Percentiles rank a stretch among this genome's conserved stretches.
phyloP scores from a whole-genome alignment of 176 grass and related monocot genomes.

The Eragrostis curvula region DNA sequence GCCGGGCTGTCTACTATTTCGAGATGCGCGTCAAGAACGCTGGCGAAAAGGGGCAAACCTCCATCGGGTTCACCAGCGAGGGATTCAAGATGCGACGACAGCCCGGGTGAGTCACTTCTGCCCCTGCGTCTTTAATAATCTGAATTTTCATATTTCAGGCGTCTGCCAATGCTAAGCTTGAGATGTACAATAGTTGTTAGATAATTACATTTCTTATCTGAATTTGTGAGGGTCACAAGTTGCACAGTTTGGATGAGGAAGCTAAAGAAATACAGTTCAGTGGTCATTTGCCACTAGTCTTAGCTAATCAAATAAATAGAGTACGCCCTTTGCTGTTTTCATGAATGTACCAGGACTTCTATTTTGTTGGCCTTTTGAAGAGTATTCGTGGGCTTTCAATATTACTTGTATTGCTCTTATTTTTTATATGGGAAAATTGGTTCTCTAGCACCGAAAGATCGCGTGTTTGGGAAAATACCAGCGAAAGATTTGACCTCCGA shows the following conservation, averaged over 20 bases:
- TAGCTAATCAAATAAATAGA: not conserved
- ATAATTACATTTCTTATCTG: not conserved
- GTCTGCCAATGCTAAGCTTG: constrained; percentile 1
- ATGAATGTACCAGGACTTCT: not conserved
- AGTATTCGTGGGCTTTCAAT: not conserved
- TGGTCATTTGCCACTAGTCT: not conserved
- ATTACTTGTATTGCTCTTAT: not conserved
- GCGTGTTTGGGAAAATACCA: no score
- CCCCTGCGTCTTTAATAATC: not conserved
- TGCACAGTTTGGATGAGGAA: not conserved
- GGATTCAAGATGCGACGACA: constrained; percentile 87
- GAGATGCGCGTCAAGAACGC: constrained; percentile 89
- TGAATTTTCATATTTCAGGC: not conserved
- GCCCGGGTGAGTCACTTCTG: constrained; percentile 61
- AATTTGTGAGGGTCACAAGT: not conserved
- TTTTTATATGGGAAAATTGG: not conserved
- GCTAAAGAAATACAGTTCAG: not conserved
- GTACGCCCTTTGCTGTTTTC: not conserved
- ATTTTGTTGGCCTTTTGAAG: not conserved
- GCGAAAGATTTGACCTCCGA: no score
- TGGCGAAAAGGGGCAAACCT: constrained; percentile 65
- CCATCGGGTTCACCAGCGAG: constrained; percentile 86
- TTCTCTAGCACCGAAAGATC: no score
- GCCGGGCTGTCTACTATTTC: constrained; percentile 75
- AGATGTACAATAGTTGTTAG: not conserved